Conservation (phyloP, 2,329 filamentous ascomycete species). For the Neonectria sp. region DNA sequence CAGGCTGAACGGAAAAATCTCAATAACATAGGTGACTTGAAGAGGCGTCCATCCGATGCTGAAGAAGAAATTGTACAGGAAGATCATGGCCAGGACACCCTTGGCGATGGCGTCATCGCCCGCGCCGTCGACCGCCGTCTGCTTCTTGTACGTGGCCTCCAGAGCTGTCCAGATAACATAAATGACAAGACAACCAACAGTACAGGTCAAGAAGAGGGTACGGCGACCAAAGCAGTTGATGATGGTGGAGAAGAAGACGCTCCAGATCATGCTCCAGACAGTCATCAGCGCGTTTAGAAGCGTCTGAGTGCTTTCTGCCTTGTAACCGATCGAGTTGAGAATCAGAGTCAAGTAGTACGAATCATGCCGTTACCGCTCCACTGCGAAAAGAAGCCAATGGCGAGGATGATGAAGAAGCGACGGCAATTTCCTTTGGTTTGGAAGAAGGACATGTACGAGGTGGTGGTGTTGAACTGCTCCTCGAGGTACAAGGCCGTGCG, state of each 20-base stretch:
- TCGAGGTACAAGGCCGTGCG: slow-evolving; percentile 63
- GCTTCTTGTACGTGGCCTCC: slow-evolving; percentile 20
- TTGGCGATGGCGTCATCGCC: slow-evolving; percentile 12
- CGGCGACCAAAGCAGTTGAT: slow-evolving; percentile 18
- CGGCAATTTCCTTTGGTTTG: slow-evolving; percentile 50
- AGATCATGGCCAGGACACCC: slow-evolving; percentile 28
- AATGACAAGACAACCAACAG: slow-evolving; percentile 1
- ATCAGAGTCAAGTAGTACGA: slow-evolving; percentile 12
- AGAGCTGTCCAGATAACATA: slow-evolving; percentile 26
- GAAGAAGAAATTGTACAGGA: slow-evolving; percentile 23
- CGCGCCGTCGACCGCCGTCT: slow-evolving; percentile 1
- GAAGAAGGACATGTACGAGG: slow-evolving; percentile 59
- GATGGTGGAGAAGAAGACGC: slow-evolving; percentile 18
- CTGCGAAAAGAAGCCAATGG: slow-evolving; percentile 39
- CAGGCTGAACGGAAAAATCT: slow-evolving; percentile 59
- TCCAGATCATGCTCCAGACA: slow-evolving; percentile 22
- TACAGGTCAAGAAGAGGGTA: slow-evolving; percentile 15
- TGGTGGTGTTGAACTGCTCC: slow-evolving; percentile 50
- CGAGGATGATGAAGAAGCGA: slow-evolving; percentile 36
- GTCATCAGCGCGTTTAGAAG: slow-evolving; percentile 18
- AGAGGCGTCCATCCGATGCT: slow-evolving; percentile 16
- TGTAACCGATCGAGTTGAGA: slow-evolving; percentile 19
- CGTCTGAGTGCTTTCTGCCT: slow-evolving; percentile 10
- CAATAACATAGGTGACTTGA: slow-evolving; percentile 46
- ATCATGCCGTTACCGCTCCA: slow-evolving; percentile 38